Evolutionary conservation across 257 asterid species (phyloP).

Genomic region (Cinchona pubescens): DNA sequence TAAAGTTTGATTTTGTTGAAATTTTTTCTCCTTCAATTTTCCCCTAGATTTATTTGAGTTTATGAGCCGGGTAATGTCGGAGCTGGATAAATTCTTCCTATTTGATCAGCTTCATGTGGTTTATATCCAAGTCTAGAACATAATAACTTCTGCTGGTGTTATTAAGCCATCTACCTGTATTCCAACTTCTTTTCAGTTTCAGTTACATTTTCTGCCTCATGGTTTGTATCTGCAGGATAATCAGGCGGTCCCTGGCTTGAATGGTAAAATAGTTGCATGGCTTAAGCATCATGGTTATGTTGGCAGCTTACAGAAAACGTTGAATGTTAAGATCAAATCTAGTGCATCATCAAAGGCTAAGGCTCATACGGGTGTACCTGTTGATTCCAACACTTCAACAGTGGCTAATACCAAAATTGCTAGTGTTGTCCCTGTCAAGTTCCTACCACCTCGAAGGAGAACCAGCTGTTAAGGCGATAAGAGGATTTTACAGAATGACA

Average conservation of each 20-base stretch:
- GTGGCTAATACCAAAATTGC: slow-evolving; percentile 48
- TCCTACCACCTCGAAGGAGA: slow-evolving; percentile 76
- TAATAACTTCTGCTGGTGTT: background rate
- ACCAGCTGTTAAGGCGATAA: slow-evolving; percentile 63
- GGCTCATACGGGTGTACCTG: slow-evolving; percentile 35
- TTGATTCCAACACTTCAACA: slow-evolving; percentile 41
- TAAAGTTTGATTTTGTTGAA: slow-evolving; percentile 37
- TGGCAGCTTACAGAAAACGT: slow-evolving; percentile 49
- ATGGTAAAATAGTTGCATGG: slow-evolving; percentile 65
- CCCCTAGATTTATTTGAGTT: background rate
- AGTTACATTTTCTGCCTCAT: background rate
- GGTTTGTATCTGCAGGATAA: slow-evolving; percentile 54
- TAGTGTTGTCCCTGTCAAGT: slow-evolving; percentile 64
- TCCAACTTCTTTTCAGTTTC: background rate
- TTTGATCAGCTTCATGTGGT: background rate
- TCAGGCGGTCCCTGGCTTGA: slow-evolving; percentile 50
- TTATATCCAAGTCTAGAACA: background rate
- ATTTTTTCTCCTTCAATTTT: slow-evolving; percentile 6
- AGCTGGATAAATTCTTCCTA: slow-evolving; percentile 2
- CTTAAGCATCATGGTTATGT: slow-evolving; percentile 59
- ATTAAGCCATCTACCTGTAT: background rate
- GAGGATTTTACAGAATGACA: slow-evolving; percentile 45
- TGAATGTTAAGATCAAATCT: slow-evolving; percentile 49
- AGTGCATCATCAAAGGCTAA: slow-evolving; percentile 32
- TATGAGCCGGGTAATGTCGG: slow-evolving; percentile 13